Evolutionary conservation across 1,139 yeast genomes (phyloP).

Genomic region (Magnusiomyces tetraspermus): DNA sequence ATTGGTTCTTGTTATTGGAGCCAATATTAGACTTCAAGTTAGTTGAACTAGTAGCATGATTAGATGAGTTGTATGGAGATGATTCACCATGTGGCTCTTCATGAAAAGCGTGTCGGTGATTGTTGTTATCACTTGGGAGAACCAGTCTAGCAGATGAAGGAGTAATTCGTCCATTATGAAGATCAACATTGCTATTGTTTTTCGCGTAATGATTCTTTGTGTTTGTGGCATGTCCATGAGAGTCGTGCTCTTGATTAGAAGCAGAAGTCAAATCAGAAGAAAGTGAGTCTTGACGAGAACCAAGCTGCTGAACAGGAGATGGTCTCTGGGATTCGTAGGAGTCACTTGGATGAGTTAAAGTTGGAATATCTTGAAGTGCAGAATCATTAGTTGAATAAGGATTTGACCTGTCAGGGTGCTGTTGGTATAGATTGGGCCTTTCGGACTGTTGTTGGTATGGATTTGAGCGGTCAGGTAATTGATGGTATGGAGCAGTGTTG

Average conservation of each 20-base stretch:
- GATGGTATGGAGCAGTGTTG: not conserved
- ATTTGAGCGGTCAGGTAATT: not conserved
- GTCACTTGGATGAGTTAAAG: not conserved
- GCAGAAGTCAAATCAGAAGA: conserved; percentile 24
- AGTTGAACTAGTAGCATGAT: not conserved
- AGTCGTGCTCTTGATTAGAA: conserved; percentile 3
- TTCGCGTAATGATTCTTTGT: not conserved
- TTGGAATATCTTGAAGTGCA: not conserved
- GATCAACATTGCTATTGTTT: not conserved
- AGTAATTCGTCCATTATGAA: not conserved
- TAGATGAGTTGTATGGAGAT: not conserved
- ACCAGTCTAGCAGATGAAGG: not conserved
- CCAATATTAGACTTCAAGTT: not conserved
- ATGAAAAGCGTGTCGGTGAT: not conserved
- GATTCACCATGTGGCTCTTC: not conserved
- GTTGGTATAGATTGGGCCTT: no score
- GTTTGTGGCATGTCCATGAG: not conserved
- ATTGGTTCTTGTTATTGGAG: not conserved
- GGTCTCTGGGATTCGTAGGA: conserved; percentile 1
- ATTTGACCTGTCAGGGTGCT: not conserved
- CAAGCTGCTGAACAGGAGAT: conserved; percentile 16
- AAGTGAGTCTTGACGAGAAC: conserved; percentile 27
- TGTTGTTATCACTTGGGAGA: not conserved
- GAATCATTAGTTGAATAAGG: not conserved
- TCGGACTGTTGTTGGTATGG: not conserved